These are phyloP conservation scores for Trichoderma koningii DNA, from an alignment of 2,329 filamentous ascomycete species.

Conservation along the genomic window DNA sequence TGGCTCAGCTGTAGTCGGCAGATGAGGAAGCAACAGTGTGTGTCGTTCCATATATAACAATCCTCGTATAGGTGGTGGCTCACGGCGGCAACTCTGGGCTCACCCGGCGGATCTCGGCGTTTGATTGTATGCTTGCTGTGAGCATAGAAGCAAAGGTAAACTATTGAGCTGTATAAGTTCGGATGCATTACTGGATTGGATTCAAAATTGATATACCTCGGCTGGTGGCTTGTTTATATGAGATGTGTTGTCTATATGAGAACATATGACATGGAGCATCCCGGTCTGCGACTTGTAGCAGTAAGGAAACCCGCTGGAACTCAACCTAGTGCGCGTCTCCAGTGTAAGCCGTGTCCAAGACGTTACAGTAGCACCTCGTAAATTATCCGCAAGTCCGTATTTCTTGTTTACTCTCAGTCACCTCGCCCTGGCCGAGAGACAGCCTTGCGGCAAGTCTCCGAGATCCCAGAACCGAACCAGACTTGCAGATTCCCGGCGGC, in stretches of 20 bases:
- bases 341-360: neutral
- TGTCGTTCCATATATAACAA: neutral
- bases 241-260: too few species aligned
- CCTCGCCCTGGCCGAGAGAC: slow-evolving; percentile 14
- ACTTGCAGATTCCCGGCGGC: neutral
- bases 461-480: neutral
- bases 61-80: neutral
- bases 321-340: neutral
- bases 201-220: too few species aligned
- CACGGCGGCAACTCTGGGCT: neutral
- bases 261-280: neutral
- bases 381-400: neutral
- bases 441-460: neutral
- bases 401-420: neutral
- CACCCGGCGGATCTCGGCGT: neutral
- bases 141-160: too few species aligned
- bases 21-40: neutral
- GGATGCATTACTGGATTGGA: too few species aligned
- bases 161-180: too few species aligned
- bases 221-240: too few species aligned
- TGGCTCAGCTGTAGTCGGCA: neutral
- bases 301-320: too few species aligned
- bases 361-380: neutral
- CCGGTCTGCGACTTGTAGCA: neutral
- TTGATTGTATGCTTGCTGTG: too few species aligned